Evolutionary conservation across 768 basidiomycete species (phyloP).

Genomic region (Antrodiella citrinella): DNA sequence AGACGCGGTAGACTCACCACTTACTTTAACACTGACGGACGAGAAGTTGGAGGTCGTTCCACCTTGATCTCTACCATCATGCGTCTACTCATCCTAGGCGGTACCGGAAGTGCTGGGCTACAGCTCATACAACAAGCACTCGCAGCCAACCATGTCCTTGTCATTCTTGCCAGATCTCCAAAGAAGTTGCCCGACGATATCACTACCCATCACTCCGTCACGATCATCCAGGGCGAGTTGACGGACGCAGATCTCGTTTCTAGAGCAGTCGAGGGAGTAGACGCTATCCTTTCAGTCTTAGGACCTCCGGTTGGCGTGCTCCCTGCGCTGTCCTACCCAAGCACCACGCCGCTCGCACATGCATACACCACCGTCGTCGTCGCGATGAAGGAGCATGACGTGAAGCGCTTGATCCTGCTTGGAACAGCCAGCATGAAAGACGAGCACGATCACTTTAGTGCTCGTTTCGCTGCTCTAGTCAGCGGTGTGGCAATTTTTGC

Average conservation of each 20-base stretch:
- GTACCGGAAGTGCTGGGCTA: constrained; percentile 54
- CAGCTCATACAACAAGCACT: constrained; percentile 51
- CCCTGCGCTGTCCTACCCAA: constrained; percentile 33
- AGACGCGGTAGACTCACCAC: too few species aligned
- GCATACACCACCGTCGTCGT: constrained; percentile 50
- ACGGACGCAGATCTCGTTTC: constrained; percentile 41
- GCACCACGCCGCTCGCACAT: constrained; percentile 50
- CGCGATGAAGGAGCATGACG: constrained; percentile 41
- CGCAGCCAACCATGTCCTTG: constrained; percentile 33
- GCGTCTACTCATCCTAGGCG: constrained; percentile 63
- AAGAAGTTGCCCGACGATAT: constrained; percentile 52
- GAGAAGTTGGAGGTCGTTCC: too few species aligned
- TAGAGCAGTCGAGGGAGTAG: constrained; percentile 45
- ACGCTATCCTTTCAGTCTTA: constrained; percentile 60
- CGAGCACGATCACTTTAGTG: constrained; percentile 46
- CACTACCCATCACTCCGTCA: constrained; percentile 33
- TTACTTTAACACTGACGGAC: too few species aligned
- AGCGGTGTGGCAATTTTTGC: constrained; percentile 31
- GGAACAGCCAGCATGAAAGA: constrained; percentile 63
- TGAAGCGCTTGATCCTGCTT: constrained; percentile 57
- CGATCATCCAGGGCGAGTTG: constrained; percentile 47
- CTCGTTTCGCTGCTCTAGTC: constrained; percentile 37
- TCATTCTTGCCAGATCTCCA: constrained; percentile 59
- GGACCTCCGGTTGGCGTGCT: constrained; percentile 37
- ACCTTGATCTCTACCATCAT: too few species aligned